A percentile compares a stretch with the other conserved stretches of the same genome.
These are phyloP conservation scores for Colletotrichum chlorophyti DNA, from an alignment of 2,329 filamentous ascomycete genomes.

Conservation along the genomic window DNA sequence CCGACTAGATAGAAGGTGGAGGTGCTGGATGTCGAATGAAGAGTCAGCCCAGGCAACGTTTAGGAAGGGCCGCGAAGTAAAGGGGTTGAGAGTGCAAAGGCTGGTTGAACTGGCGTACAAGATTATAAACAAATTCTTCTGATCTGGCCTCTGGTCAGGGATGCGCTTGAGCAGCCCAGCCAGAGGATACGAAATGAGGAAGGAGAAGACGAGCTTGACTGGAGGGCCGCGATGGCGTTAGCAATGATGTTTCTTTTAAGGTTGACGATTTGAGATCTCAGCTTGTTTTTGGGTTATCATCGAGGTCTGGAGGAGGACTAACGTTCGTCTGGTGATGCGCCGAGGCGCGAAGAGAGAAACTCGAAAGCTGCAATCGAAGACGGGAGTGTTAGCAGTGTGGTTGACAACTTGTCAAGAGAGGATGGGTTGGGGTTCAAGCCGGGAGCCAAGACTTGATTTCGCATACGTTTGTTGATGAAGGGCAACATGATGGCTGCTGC, in stretches of 20 bases:
- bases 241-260: neutral
- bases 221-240: conserved; percentile 13
- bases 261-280: conserved; percentile 39
- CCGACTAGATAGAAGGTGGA: conserved; percentile 92
- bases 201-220: conserved; percentile 95
- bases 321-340: conserved; percentile 55
- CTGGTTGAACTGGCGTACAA: conserved; percentile 54
- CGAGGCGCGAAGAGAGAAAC: conserved; percentile 47
- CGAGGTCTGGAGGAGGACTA: conserved; percentile 32
- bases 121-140: conserved; percentile 90
- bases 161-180: conserved; percentile 88
- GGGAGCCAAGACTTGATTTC: neutral
- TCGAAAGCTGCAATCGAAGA: conserved; percentile 47
- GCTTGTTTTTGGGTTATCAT: conserved; percentile 28
- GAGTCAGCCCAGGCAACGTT: too few relatives aligned
- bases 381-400: conserved; percentile 14
- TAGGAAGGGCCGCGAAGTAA: neutral
- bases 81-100: neutral
- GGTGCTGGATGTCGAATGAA: conserved; percentile 55
- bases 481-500: conserved; percentile 34
- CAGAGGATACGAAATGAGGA: conserved; percentile 90
- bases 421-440: neutral
- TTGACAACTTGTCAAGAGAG: too few relatives aligned
- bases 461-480: conserved; percentile 37
- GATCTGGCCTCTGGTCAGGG: conserved; percentile 81